Conservation (phyloP, 164 flowering plant genomes). For the Chimonanthus salicifolius region DNA sequence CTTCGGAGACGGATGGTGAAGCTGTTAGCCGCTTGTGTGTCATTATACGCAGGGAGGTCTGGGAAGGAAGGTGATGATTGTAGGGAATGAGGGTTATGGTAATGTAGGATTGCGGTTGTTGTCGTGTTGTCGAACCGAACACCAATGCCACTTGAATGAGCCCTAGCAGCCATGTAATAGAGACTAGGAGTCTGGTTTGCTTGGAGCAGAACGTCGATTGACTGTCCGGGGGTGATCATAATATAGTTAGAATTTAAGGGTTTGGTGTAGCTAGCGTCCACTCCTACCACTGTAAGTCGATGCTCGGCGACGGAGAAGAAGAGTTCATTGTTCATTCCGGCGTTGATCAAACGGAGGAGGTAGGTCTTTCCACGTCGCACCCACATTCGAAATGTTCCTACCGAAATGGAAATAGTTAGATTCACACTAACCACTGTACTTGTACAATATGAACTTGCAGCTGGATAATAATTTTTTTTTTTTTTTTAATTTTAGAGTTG, state of each 20-base stretch:
- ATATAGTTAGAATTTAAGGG: slow-evolving; percentile 11
- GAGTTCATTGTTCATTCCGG: slow-evolving; percentile 15
- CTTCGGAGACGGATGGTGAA: slow-evolving; percentile 13
- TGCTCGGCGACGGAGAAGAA: slow-evolving; percentile 20
- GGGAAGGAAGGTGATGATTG: slow-evolving; percentile 6
- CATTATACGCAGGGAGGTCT: slow-evolving; percentile 11
- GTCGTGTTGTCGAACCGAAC: slow-evolving; percentile 17
- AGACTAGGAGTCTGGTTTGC: slow-evolving; percentile 14
- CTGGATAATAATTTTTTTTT: too few relatives aligned
- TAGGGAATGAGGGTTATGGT: slow-evolving; percentile 5
- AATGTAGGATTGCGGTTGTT: slow-evolving; percentile 23
- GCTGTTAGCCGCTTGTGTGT: slow-evolving; percentile 5
- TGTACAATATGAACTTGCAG: too few relatives aligned
- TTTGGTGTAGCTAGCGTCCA: slow-evolving; percentile 16
- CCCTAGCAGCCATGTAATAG: slow-evolving; percentile 31
- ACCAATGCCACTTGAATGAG: slow-evolving; percentile 11
- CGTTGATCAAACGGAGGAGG: slow-evolving; percentile 17
- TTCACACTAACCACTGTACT: too few relatives aligned
- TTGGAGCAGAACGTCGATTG: slow-evolving; percentile 19
- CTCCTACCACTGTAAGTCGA: slow-evolving; percentile 11
- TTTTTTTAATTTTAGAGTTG: too few relatives aligned
- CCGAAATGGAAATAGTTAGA: background rate
- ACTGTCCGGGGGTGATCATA: slow-evolving; percentile 25
- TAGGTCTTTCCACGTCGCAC: slow-evolving; percentile 16
- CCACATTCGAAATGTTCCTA: slow-evolving; percentile 8